Evolutionary conservation across 306 rosid species (phyloP), one percentile per base, ranked within the genome.

Genomic region (Vicia sativa): DNA sequence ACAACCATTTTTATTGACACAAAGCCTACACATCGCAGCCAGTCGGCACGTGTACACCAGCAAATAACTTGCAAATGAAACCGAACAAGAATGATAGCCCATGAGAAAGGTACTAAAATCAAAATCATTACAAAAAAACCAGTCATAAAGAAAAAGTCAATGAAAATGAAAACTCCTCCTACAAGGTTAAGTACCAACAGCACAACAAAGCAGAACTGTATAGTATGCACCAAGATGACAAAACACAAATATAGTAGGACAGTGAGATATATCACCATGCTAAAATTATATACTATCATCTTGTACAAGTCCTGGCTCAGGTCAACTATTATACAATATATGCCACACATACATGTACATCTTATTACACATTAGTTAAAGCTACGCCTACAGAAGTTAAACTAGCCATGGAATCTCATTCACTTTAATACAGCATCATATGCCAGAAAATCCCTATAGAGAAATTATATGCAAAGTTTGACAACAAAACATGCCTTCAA

Each of bases 51-150:
- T 35, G 18, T 1, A n/a, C n/a, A n/a, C 55, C 56, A 25, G 11
- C 31, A 21, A 55, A 28, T 16, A 29, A 63, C 14, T 50, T 34
- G 9, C 59, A 57, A 66, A 31, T 14, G 45, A 46, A 48, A 35
- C 12, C 62, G 11, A 42, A 38, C 44, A n/a, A 52, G 43, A 44
- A 57, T 11, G 37, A 4, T 14, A 25, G 54, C 48, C 29, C 53
- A 18, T 34, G 18, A 70, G 43, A 55, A 16, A 62, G 34, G 68
- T 60, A 42, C 39, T 12, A 5, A 44, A 23, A 65, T 8, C 37
- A 54, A 31, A 42, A 54, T n/a, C 62, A 57, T 9, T 9, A 41
- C 60, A 43, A 68, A 14, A 9, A 69, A 76, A 67, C 39, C 9
- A 61, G 15, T 14, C 49, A 23, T 6, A 14, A 34, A 55, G 61